Conservation (phyloP, 2,329 filamentous ascomycete species). For the Verticillium klebahnii region DNA sequence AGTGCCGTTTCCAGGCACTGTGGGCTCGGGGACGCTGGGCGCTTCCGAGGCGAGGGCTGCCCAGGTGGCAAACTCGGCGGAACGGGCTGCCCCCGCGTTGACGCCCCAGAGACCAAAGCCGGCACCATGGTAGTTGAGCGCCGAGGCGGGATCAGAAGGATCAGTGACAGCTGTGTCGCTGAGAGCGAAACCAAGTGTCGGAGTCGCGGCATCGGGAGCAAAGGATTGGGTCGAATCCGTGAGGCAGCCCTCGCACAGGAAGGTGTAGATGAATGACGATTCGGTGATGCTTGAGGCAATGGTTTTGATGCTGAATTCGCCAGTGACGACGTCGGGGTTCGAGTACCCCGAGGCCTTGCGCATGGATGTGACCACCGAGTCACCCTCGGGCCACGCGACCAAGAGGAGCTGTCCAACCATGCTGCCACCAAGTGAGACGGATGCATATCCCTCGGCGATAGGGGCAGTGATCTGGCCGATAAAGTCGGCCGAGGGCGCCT, state of each 20-base stretch:
- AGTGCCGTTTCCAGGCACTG: slow-evolving; percentile 8
- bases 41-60: slow-evolving; percentile 18
- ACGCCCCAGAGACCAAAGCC: slow-evolving; percentile 17
- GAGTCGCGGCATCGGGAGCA: slow-evolving; percentile 5
- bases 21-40: not conserved
- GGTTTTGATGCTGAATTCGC: slow-evolving; percentile 29
- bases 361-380: slow-evolving; percentile 23
- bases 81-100: slow-evolving; percentile 13
- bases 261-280: slow-evolving; percentile 44
- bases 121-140: slow-evolving; percentile 14
- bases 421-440: slow-evolving; percentile 28
- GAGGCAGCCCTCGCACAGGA: slow-evolving; percentile 38
- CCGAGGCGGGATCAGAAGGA: slow-evolving; percentile 10
- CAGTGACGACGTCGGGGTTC: slow-evolving; percentile 32
- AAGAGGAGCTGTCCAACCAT: slow-evolving; percentile 41
- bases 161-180: slow-evolving; percentile 12
- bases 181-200: slow-evolving; percentile 11
- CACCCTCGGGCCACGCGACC: slow-evolving; percentile 36
- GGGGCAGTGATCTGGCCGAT: slow-evolving; percentile 12
- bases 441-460: slow-evolving; percentile 7
- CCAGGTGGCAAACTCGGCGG: slow-evolving; percentile 14
- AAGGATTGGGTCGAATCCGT: slow-evolving; percentile 21
- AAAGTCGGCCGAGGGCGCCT: slow-evolving; percentile 9
- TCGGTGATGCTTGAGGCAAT: slow-evolving; percentile 39
- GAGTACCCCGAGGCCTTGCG: slow-evolving; percentile 28